phyloP scores from a whole-genome alignment of 2,329 filamentous ascomycete species.

The Alternaria dauci region DNA sequence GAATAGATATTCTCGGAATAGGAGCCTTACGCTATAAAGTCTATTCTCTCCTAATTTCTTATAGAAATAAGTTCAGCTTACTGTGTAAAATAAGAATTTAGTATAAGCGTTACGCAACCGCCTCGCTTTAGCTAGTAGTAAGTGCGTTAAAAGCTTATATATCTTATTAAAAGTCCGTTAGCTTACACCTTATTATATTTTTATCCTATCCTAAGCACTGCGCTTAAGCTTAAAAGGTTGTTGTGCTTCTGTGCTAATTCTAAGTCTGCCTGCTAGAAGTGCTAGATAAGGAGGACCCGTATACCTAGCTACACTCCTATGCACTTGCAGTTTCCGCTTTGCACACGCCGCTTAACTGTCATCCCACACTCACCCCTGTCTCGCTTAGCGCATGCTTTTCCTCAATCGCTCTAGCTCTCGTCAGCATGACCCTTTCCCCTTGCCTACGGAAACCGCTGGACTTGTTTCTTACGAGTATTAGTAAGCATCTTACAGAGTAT shows the following conservation, averaged over 20 bases:
- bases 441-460: neutral
- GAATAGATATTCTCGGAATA: slow-evolving; percentile 9
- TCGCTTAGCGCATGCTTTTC: slow-evolving; percentile 13
- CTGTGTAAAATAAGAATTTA: neutral
- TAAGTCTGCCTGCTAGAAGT: slow-evolving; percentile 23
- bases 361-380: slow-evolving; percentile 11
- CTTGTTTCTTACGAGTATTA: slow-evolving; percentile 1
- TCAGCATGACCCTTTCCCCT: neutral
- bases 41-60: neutral
- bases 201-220: neutral
- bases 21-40: neutral
- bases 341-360: slow-evolving; percentile 3
- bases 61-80: neutral
- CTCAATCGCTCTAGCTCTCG: slow-evolving; percentile 2
- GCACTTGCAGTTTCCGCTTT: slow-evolving; percentile 15
- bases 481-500: neutral
- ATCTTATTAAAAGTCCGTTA: neutral
- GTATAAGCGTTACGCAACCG: neutral
- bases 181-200: neutral
- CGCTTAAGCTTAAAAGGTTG: neutral
- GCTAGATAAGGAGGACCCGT: slow-evolving; percentile 9
- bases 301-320: neutral
- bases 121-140: slow-evolving; percentile 1
- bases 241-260: slow-evolving; percentile 20
- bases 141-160: neutral